These are phyloP conservation scores for Clathrus columnatus DNA, from an alignment of 768 basidiomycete species.

Conservation along the genomic window DNA sequence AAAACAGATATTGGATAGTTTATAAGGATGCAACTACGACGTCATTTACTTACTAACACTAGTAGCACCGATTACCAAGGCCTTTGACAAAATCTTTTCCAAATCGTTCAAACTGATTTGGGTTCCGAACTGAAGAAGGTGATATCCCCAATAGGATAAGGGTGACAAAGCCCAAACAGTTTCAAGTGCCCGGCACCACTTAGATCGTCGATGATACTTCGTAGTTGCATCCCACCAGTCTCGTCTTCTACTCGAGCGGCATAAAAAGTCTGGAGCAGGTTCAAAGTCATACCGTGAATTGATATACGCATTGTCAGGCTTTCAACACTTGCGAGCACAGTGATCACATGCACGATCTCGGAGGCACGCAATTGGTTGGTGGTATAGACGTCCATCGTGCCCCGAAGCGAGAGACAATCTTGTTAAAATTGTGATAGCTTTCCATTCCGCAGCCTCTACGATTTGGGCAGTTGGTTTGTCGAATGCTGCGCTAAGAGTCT, in stretches of 20 bases:
- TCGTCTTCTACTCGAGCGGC: slow-evolving; percentile 50
- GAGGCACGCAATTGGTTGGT: slow-evolving; percentile 74
- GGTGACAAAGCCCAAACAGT: slow-evolving; percentile 67
- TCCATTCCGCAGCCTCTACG: slow-evolving; percentile 67
- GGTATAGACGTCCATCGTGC: slow-evolving; percentile 47
- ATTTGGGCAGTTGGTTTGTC: slow-evolving; percentile 53
- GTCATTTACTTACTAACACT: slow-evolving; percentile 47
- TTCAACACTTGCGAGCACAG: slow-evolving; percentile 66
- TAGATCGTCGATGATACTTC: slow-evolving; percentile 53
- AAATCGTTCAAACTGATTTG: slow-evolving; percentile 51
- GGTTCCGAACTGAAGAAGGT: slow-evolving; percentile 39
- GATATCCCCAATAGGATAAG: slow-evolving; percentile 63
- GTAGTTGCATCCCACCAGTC: slow-evolving; percentile 45
- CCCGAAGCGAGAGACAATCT: slow-evolving; percentile 67
- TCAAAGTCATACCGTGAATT: slow-evolving; percentile 73
- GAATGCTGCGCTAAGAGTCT: slow-evolving; percentile 70
- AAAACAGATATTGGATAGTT: slow-evolving; percentile 13
- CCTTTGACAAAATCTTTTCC: slow-evolving; percentile 55
- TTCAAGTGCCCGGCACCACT: slow-evolving; percentile 47
- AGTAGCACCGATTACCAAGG: slow-evolving; percentile 53
- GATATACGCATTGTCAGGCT: slow-evolving; percentile 61
- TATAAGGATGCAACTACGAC: background rate
- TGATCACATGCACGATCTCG: slow-evolving; percentile 73
- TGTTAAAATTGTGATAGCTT: slow-evolving; percentile 69
- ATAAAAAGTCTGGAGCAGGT: slow-evolving; percentile 72